Evolutionary conservation across 1,284 basidiomycete genomes (phyloP), one percentile per base, ranked within the genome.

Genomic region (Vanrija pseudolonga): DNA sequence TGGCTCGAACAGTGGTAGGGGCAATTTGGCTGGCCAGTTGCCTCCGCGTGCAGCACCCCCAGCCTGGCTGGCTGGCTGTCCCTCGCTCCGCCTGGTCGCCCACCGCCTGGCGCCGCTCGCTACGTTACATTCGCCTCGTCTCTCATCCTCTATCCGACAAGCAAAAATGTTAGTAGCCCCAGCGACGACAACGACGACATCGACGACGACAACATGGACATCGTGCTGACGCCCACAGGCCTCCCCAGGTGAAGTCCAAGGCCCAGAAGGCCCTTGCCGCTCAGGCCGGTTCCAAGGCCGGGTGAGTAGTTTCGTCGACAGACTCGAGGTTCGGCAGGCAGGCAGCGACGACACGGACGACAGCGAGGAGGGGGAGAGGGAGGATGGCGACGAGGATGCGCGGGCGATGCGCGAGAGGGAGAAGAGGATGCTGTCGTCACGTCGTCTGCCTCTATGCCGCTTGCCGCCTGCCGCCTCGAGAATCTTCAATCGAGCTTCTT

Each of bases 191-290:
- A 26, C 43, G 24, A 28, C 23, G 9, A 45, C 17, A 9, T 1
- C 36, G 8, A 9, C 48, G 26, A 50, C 40, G 11, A 19, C 38
- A 6, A 42, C 48, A 19, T 15, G 39, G 23, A 42, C 47, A 20
- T 22, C n/a, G 7, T 40, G 19, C 53, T 55, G 38, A 55, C 47
- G 32, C 6, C 8, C 24, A 49, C 45, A 58, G 50, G 69, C 71
- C 69, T 60, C 71, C 72, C 49, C 69, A 75, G 64, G 71, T 75
- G 50, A 75, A 75, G 69, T 65, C 65, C 49, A 72, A 76, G 67
- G 69, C 75, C 64, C 74, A 76, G 61, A 77, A 76, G 72, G 74
- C 74, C 66, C 72, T 72, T 62, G 74, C 74, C 69, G 74, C 74
- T 48, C 67, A 69, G 71, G 74, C 74, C 65, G 74, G 74, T 72